Evolutionary conservation across 108 stramenopile species (phyloP).

Genomic region (Conticribra weissflogii): DNA sequence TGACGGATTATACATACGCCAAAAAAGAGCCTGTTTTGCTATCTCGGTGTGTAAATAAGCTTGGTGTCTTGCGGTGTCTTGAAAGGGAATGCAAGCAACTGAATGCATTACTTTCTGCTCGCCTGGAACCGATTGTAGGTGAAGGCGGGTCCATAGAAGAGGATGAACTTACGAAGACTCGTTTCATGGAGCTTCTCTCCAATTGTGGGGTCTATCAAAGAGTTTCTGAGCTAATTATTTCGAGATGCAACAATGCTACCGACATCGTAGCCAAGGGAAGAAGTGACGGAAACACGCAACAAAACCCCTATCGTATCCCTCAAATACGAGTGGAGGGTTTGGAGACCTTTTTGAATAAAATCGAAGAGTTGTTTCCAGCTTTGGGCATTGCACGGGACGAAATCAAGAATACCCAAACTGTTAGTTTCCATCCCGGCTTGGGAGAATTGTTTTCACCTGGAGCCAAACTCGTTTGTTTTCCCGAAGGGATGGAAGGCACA

Average conservation of each 20-base stretch:
- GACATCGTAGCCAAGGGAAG: constrained; percentile 12
- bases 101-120: constrained; percentile 50
- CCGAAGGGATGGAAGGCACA: constrained; percentile 73
- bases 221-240: constrained; percentile 55
- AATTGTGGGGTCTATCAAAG: constrained; percentile 66
- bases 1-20: constrained; percentile 63
- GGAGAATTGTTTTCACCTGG: constrained; percentile 73
- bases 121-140: constrained; percentile 16
- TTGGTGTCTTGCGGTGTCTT: constrained; percentile 62
- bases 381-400: constrained; percentile 54
- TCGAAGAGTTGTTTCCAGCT: constrained; percentile 50
- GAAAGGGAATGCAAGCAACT: constrained; percentile 52
- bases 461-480: constrained; percentile 55
- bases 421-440: constrained; percentile 66
- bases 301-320: constrained; percentile 46
- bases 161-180: constrained; percentile 62
- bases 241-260: constrained; percentile 30
- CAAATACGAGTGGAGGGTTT: constrained; percentile 56
- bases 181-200: constrained; percentile 69
- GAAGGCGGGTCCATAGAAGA: constrained; percentile 50
- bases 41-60: constrained; percentile 51
- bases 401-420: constrained; percentile 55
- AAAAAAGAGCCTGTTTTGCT: constrained; percentile 54
- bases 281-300: constrained; percentile 6
- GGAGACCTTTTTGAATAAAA: constrained; percentile 46